Evolutionary conservation across 208 protist genomes (phyloP).

Genomic region (Angomonas ambiguus): DNA sequence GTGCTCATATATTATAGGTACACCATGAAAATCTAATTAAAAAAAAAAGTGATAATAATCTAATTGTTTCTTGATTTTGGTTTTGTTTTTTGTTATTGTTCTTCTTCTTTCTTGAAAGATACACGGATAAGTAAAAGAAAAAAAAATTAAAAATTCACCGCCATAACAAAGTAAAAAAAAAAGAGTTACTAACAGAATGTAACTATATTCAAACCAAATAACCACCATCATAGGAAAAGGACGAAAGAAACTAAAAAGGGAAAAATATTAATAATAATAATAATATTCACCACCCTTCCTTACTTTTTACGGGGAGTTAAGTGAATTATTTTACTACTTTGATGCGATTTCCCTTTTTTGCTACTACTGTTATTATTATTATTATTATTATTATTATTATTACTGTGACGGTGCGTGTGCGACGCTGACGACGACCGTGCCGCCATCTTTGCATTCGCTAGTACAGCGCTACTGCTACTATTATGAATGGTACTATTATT

Average conservation of each 20-base stretch:
- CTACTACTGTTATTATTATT: not conserved
- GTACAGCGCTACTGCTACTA: not conserved
- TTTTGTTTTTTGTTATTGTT: not conserved
- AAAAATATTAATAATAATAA: not conserved
- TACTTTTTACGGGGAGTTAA: not conserved
- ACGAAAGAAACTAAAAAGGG: not conserved
- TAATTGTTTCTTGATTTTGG: too few relatives aligned
- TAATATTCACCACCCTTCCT: too few relatives aligned
- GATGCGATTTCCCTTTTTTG: not conserved
- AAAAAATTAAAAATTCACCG: constrained; percentile 3
- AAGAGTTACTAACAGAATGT: not conserved
- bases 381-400: too few relatives aligned
- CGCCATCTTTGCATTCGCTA: not conserved
- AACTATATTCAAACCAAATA: not conserved
- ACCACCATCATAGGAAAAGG: not conserved
- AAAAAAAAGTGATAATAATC: too few relatives aligned
- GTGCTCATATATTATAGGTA: too few relatives aligned
- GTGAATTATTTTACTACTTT: not conserved
- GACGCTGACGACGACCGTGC: not conserved
- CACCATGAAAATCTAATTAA: too few relatives aligned
- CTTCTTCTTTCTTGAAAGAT: too few relatives aligned
- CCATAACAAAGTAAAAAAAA: constrained; percentile 10
- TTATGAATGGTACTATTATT: not conserved
- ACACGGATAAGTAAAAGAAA: not conserved
- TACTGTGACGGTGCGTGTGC: too few relatives aligned